phyloP scores from a whole-genome alignment of 2,329 filamentous ascomycete genomes.

The Botryotinia convoluta region DNA sequence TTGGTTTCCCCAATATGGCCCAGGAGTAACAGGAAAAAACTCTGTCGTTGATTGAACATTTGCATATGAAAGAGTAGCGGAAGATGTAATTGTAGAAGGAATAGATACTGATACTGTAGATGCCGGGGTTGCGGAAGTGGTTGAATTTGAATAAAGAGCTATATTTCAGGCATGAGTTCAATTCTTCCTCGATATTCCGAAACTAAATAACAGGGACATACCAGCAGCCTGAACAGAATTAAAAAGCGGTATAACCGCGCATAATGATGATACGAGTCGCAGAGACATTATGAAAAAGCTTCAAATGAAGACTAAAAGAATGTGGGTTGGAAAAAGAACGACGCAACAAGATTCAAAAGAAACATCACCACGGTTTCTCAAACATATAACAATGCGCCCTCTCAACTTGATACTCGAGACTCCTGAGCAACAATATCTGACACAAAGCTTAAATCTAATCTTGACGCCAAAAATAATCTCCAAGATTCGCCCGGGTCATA shows the following conservation, averaged over 20 bases:
- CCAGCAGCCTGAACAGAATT: neutral
- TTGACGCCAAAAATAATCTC: neutral
- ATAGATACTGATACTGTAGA: neutral
- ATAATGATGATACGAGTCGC: neutral
- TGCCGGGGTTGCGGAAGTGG: neutral
- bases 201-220: neutral
- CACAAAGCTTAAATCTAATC: neutral
- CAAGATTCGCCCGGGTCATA: neutral
- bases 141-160: neutral
- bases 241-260: neutral
- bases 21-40: constrained; percentile 8
- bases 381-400: constrained; percentile 8
- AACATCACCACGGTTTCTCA: neutral
- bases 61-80: neutral
- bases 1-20: constrained; percentile 24
- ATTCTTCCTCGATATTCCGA: too few relatives aligned
- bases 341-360: neutral
- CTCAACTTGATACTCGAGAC: neutral
- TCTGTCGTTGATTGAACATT: constrained; percentile 10
- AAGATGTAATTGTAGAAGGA: constrained; percentile 22
- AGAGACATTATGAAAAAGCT: neutral
- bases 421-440: neutral
- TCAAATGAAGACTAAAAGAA: constrained; percentile 3
- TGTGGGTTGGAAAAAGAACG: constrained; percentile 1
- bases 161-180: neutral